phyloP scores from a whole-genome alignment of 345 rosid genomes.

The Laguncularia racemosa region DNA sequence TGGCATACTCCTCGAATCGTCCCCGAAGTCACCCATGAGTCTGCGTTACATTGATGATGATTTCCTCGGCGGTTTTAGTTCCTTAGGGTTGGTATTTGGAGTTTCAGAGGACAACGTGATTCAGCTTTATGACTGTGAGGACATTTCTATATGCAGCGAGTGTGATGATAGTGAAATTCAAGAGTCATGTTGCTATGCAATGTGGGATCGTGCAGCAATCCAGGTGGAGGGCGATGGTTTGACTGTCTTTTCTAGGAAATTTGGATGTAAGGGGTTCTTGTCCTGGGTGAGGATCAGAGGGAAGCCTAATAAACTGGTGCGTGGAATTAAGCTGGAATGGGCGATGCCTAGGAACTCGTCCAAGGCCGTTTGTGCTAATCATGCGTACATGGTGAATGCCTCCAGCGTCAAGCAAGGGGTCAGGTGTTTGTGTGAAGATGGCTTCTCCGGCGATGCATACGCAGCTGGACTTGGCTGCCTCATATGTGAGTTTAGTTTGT shows the following conservation, averaged over 20 bases:
- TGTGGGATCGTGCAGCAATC: slow-evolving; percentile 67
- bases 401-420: slow-evolving; percentile 47
- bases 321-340: slow-evolving; percentile 86
- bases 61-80: slow-evolving; percentile 53
- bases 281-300: slow-evolving; percentile 55
- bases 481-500: slow-evolving; percentile 39
- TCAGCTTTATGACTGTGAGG: slow-evolving; percentile 78
- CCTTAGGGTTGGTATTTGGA: slow-evolving; percentile 48
- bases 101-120: slow-evolving; percentile 63
- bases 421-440: slow-evolving; percentile 64
- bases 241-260: slow-evolving; percentile 47
- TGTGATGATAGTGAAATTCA: slow-evolving; percentile 51
- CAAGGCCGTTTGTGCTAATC: slow-evolving; percentile 25
- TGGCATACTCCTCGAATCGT: slow-evolving; percentile 57
- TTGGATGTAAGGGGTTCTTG: slow-evolving; percentile 76
- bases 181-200: slow-evolving; percentile 72
- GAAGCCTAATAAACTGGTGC: slow-evolving; percentile 44
- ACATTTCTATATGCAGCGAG: slow-evolving; percentile 56
- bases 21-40: slow-evolving; percentile 29
- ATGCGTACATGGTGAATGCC: slow-evolving; percentile 52
- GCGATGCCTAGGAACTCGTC: slow-evolving; percentile 56
- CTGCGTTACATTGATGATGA: slow-evolving; percentile 33
- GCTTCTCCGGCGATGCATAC: slow-evolving; percentile 68
- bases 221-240: slow-evolving; percentile 41
- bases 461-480: slow-evolving; percentile 58